Conservation (phyloP, 2,329 filamentous ascomycete genomes). For the Bimuria novae-zelandiae region DNA sequence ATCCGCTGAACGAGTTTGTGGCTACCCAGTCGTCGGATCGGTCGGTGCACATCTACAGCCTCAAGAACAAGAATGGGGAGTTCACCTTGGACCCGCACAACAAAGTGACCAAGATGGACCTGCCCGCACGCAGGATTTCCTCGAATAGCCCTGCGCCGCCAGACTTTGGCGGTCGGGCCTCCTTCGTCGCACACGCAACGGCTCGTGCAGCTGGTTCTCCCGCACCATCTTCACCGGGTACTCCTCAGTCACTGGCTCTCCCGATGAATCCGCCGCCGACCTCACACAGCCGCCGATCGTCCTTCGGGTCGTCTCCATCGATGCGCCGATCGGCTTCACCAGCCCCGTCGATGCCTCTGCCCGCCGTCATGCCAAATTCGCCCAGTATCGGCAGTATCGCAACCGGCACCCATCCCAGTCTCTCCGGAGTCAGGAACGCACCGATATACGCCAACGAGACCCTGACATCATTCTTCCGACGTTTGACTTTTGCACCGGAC, state of each 20-base stretch:
- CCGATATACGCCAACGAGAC: constrained; percentile 96
- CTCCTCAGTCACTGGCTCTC: constrained; percentile 83
- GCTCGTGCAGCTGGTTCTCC: constrained; percentile 71
- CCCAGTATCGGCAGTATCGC: constrained; percentile 71
- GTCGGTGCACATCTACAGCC: constrained; percentile 94
- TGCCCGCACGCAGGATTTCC: constrained; percentile 88
- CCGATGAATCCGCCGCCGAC: constrained; percentile 97
- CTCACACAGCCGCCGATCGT: constrained; percentile 91
- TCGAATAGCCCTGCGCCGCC: constrained; percentile 91
- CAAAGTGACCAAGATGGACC: constrained; percentile 87
- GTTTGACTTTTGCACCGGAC: constrained; percentile 92
- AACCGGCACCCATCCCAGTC: constrained; percentile 38
- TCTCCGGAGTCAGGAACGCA: constrained; percentile 69
- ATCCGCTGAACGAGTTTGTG: constrained; percentile 96
- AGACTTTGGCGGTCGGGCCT: constrained; percentile 71
- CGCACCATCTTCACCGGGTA: constrained; percentile 87
- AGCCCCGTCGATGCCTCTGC: constrained; percentile 88
- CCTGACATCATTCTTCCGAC: constrained; percentile 92
- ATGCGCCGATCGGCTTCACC: constrained; percentile 87
- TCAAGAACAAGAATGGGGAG: constrained; percentile 95
- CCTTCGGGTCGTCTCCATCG: constrained; percentile 78
- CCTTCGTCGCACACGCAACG: constrained; percentile 62
- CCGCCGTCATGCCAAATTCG: constrained; percentile 93
- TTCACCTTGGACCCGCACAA: constrained; percentile 80
- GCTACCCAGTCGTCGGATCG: constrained; percentile 97